phyloP scores from a whole-genome alignment of 2,329 filamentous ascomycete genomes.

The Achaetomium macrosporum region DNA sequence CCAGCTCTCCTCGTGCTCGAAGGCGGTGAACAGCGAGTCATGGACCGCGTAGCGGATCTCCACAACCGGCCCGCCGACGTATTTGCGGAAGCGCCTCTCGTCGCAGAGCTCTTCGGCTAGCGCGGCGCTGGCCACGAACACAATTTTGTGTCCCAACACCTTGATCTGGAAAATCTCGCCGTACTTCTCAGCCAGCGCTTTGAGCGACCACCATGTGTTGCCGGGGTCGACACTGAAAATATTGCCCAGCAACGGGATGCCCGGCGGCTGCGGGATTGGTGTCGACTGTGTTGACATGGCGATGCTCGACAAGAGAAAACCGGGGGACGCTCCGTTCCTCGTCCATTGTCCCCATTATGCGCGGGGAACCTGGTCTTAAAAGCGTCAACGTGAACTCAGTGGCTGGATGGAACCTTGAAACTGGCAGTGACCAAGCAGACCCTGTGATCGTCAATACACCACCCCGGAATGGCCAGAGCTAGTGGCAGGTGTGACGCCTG shows the following conservation, averaged over 20 bases:
- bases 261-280: constrained; percentile 46
- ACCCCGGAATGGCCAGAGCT: too few relatives aligned
- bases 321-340: too few relatives aligned
- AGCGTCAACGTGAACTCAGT: too few relatives aligned
- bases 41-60: constrained; percentile 47
- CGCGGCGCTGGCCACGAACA: constrained; percentile 38
- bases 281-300: constrained; percentile 40
- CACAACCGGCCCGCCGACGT: constrained; percentile 46
- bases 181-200: constrained; percentile 39
- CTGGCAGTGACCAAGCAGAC: too few relatives aligned
- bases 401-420: too few relatives aligned
- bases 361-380: neutral
- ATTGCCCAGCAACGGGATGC: constrained; percentile 47
- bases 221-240: constrained; percentile 43
- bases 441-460: too few relatives aligned
- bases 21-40: constrained; percentile 49
- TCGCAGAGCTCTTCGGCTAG: constrained; percentile 44
- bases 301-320: neutral
- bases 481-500: too few relatives aligned
- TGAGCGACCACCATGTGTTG: constrained; percentile 46
- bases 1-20: constrained; percentile 43
- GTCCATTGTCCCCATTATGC: too few relatives aligned
- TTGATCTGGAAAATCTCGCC: constrained; percentile 43
- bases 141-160: constrained; percentile 34
- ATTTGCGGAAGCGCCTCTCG: constrained; percentile 49